A percentile compares a stretch with the other conserved stretches of the same genome.
Conservation (phyloP, 495 filamentous ascomycete genomes). For the Neurospora sp. region DNA sequence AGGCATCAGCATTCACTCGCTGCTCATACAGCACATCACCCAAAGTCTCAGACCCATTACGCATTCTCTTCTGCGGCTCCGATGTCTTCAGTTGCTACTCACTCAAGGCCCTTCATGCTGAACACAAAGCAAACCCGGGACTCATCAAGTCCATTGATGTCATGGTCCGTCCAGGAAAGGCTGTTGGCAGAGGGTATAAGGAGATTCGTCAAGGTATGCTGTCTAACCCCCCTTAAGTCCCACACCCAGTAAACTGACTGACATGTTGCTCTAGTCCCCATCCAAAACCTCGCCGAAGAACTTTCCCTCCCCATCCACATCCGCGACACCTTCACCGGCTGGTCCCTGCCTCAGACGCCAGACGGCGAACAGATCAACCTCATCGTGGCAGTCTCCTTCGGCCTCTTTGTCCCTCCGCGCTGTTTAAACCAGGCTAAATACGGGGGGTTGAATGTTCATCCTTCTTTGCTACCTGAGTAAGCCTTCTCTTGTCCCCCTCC, state of each 20-base stretch:
- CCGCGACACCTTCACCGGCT: constrained; percentile 70
- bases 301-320: constrained; percentile 61
- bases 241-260: constrained; percentile 12
- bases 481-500: constrained; percentile 8
- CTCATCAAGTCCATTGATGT: constrained; percentile 80
- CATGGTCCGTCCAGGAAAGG: constrained; percentile 69
- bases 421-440: constrained; percentile 60
- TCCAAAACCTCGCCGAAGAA: constrained; percentile 52
- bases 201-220: constrained; percentile 53
- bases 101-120: constrained; percentile 56
- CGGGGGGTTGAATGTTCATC: constrained; percentile 89
- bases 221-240: constrained; percentile 41
- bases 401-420: constrained; percentile 71
- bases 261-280: constrained; percentile 48
- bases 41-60: constrained; percentile 47
- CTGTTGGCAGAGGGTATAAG: constrained; percentile 62
- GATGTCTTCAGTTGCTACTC: constrained; percentile 84
- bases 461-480: constrained; percentile 83
- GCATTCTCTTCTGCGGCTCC: constrained; percentile 93
- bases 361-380: constrained; percentile 56
- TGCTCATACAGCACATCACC: background rate
- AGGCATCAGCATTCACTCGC: background rate
- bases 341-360: constrained; percentile 47
- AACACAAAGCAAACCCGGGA: constrained; percentile 39
- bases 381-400: constrained; percentile 93